Percentiles rank a stretch among this genome's conserved stretches.
phyloP scores from a whole-genome alignment of 352 stramenopile genomes.

The Thalassiosira exigua region DNA sequence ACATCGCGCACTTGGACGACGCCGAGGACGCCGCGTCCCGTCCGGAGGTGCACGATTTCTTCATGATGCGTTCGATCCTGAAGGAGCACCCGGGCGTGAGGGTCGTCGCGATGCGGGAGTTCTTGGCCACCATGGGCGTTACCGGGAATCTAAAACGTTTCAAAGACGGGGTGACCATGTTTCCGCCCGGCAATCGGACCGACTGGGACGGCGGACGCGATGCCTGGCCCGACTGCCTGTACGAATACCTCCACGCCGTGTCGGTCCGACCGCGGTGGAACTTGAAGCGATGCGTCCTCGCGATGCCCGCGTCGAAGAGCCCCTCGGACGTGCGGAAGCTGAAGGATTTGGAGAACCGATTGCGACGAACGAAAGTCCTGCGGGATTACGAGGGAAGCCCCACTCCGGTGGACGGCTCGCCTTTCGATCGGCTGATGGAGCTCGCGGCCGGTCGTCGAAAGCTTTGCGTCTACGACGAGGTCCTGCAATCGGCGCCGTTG shows the following conservation, averaged over 20 bases:
- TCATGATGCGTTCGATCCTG: constrained; percentile 76
- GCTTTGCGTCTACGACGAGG: constrained; percentile 81
- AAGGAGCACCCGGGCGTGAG: constrained; percentile 79
- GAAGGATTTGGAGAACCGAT: constrained; percentile 57
- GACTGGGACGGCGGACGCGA: constrained; percentile 65
- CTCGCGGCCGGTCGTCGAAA: constrained; percentile 52
- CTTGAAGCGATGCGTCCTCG: constrained; percentile 63
- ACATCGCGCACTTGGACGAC: constrained; percentile 41
- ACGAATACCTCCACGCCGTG: constrained; percentile 43
- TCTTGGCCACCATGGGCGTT: constrained; percentile 76
- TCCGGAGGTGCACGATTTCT: constrained; percentile 87
- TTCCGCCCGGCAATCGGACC: constrained; percentile 70
- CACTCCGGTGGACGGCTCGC: constrained; percentile 64
- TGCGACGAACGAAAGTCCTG: constrained; percentile 56
- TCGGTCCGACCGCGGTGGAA: constrained; percentile 61
- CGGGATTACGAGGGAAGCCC: constrained; percentile 74
- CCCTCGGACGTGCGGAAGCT: constrained; percentile 57
- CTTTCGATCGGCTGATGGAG: constrained; percentile 67
- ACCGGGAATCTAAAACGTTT: constrained; percentile 60
- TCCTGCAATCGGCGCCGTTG: constrained; percentile 63
- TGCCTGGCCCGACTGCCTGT: constrained; percentile 18
- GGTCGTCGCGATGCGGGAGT: constrained; percentile 88
- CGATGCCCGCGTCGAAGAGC: constrained; percentile 65
- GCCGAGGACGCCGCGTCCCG: constrained; percentile 63
- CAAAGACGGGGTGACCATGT: constrained; percentile 49